Conservation (phyloP, 2,329 filamentous ascomycete genomes). For the Sporothrix brasiliensis region DNA sequence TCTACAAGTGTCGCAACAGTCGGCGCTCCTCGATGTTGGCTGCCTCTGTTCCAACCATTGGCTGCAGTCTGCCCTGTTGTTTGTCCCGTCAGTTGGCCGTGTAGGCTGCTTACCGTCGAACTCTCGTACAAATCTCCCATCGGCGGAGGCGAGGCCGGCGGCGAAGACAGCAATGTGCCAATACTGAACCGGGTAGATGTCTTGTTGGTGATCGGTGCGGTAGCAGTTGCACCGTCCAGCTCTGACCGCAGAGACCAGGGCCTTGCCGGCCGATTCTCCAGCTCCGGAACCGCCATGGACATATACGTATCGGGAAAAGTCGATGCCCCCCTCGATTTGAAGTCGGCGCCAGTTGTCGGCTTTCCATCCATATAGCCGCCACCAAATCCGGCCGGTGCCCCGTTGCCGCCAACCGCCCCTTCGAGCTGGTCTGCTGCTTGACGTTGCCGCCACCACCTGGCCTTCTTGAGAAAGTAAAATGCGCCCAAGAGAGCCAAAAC, state of each 20-base stretch:
- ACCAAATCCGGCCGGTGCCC: neutral
- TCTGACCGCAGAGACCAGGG: slow-evolving; percentile 38
- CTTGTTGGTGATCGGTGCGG: neutral
- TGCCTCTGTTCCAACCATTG: neutral
- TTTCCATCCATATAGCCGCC: neutral
- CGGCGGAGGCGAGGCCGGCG: neutral
- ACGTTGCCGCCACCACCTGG: neutral
- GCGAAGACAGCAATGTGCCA: neutral
- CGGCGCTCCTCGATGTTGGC: neutral
- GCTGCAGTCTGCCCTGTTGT: neutral
- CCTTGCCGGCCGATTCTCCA: slow-evolving; percentile 32
- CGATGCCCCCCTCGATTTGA: neutral
- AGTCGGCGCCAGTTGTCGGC: neutral
- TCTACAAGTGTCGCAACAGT: slow-evolving; percentile 23
- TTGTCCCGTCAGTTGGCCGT: slow-evolving; percentile 9
- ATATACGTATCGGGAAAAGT: neutral
- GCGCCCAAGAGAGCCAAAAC: slow-evolving; percentile 13
- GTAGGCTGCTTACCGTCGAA: slow-evolving; percentile 14
- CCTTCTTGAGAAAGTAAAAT: neutral
- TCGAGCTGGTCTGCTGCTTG: neutral
- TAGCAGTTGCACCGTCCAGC: slow-evolving; percentile 30
- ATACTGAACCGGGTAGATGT: neutral
- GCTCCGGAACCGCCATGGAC: slow-evolving; percentile 31
- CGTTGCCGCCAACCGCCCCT: neutral
- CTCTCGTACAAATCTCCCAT: neutral